Evolutionary conservation across 306 rosid genomes (phyloP).

Genomic region (Hylodesmum podocarpum): DNA sequence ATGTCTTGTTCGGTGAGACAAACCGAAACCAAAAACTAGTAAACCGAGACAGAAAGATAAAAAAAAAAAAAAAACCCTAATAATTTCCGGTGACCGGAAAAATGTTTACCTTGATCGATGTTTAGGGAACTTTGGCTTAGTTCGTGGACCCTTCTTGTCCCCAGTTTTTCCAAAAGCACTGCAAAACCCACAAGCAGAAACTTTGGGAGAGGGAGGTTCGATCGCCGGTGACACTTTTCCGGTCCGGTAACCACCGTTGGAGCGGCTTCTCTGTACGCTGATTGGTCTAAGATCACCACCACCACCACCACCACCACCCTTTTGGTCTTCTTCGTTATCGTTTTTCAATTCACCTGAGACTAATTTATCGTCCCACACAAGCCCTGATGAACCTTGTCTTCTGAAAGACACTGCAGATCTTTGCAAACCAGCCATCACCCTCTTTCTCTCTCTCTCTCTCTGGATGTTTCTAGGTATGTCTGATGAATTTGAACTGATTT

Average conservation of each 20-base stretch:
- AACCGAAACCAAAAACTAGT: neutral
- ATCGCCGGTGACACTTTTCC: conserved; percentile 61
- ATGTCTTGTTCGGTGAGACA: neutral
- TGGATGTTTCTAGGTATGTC: conserved; percentile 6
- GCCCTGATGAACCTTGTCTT: conserved; percentile 88
- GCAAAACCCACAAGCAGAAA: conserved; percentile 77
- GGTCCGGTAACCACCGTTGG: conserved; percentile 65
- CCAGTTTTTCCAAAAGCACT: conserved; percentile 50
- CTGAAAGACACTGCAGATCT: conserved; percentile 83
- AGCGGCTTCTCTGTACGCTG: conserved; percentile 55
- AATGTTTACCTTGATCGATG: conserved; percentile 43
- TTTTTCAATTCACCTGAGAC: conserved; percentile 49
- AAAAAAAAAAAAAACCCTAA: too few species aligned
- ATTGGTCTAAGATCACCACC: too few species aligned
- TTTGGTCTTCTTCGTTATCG: neutral
- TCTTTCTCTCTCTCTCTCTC: neutral
- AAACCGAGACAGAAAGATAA: too few species aligned
- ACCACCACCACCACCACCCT: too few species aligned
- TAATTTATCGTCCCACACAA: conserved; percentile 76
- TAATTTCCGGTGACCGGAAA: conserved; percentile 18
- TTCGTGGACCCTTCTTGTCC: conserved; percentile 41
- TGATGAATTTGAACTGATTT: neutral
- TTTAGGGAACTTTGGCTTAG: conserved; percentile 30
- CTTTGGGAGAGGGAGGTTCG: conserved; percentile 86
- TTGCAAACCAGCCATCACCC: conserved; percentile 64